Conservation (phyloP, 805 yeast genomes). For the Wickerhamiella cacticola region DNA sequence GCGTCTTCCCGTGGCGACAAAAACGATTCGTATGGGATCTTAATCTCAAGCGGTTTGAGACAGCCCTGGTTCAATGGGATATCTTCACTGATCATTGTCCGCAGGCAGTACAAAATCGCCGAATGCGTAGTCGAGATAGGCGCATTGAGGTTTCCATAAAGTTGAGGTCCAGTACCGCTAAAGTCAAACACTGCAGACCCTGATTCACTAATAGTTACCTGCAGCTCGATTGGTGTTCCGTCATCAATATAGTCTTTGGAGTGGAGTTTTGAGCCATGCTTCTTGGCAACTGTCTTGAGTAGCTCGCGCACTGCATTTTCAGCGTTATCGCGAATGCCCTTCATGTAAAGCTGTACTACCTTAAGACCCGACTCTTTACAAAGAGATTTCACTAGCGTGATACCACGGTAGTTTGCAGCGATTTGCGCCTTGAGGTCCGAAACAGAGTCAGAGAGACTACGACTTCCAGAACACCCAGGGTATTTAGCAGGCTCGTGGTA, state of each 20-base stretch:
- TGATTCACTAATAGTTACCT: constrained; percentile 35
- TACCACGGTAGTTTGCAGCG: constrained; percentile 83
- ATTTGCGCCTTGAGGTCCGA: constrained; percentile 77
- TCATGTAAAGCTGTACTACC: constrained; percentile 61
- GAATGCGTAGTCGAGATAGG: constrained; percentile 83
- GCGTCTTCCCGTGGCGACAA: constrained; percentile 71
- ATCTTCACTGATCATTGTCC: constrained; percentile 74
- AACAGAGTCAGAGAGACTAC: constrained; percentile 71
- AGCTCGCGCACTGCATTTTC: constrained; percentile 52
- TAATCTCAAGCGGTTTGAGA: constrained; percentile 59
- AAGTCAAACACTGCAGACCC: constrained; percentile 72
- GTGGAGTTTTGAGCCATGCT: constrained; percentile 24
- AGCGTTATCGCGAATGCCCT: constrained; percentile 71
- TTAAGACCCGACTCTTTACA: constrained; percentile 50
- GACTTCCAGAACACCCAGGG: constrained; percentile 83
- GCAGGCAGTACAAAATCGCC: constrained; percentile 74
- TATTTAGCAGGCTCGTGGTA: constrained; percentile 63
- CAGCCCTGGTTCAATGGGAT: constrained; percentile 95
- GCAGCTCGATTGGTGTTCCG: constrained; percentile 26
- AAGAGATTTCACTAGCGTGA: constrained; percentile 46
- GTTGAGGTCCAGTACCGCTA: constrained; percentile 73
- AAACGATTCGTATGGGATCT: constrained; percentile 49
- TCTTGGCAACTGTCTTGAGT: constrained; percentile 36
- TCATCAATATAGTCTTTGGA: constrained; percentile 29
- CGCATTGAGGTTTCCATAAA: constrained; percentile 83